Base-by-base conservation (phyloP, 441 rosid genomes). In the Populus hybrid region DNA sequence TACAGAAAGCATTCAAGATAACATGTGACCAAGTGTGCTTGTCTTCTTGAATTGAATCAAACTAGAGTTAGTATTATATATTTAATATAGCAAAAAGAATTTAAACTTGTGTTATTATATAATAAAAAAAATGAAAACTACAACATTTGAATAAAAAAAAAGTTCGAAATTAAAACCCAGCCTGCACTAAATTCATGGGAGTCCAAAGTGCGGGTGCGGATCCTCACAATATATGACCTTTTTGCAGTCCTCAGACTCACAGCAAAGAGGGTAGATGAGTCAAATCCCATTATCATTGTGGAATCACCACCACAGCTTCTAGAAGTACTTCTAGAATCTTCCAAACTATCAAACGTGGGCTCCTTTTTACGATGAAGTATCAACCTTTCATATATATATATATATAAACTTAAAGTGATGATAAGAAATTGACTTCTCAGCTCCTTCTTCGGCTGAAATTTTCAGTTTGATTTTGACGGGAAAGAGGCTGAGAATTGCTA, bases 251-350 rank as follows among this genome's bases (percentile, higher is more conserved):
- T 46, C 57, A 4, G 16, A 46, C 16, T 14, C 20, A 46, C 57
- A 46, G 20, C 1, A 50, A 14, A 50, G 20, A 50, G 57, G 57
- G 57, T 50, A 50, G 57, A 50, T 50, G 57, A 50, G 20, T 50
- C 57, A 50, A 50, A 64, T 69, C 18, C 72, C 72, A 69, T 24
- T 69, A 69, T 69, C 53, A 38, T 38, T 69, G 72, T 69, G 72
- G 72, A 36, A 35, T 69, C 53, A 69, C 30, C 72, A 69, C 72
- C 42, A 69, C 18, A 10, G 32, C 72, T 69, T 69, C 57, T 69
- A 36, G 72, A 69, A 69, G 72, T 38, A 69, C 72, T 69, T 12
- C 6, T 38, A 46, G 72, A n/a, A n/a, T 18, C 14, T 69, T 69
- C 50, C 28, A 35, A 18, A 35, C 1, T 5, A 69, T 35, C n/a